phyloP scores from a whole-genome alignment of 768 basidiomycete species.

The Lactarius sanguifluus region DNA sequence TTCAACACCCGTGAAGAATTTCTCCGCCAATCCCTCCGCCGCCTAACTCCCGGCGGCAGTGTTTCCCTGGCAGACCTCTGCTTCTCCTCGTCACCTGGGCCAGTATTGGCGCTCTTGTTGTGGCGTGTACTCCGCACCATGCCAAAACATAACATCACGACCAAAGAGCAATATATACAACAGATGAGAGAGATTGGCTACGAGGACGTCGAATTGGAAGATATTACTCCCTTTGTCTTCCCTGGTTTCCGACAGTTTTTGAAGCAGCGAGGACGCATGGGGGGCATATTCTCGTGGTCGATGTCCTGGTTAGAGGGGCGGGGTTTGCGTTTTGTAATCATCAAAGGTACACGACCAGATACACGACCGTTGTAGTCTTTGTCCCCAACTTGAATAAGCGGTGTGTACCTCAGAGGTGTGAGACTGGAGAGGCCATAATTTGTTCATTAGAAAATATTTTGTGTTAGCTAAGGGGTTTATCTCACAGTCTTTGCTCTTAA shows the following conservation, averaged over 20 bases:
- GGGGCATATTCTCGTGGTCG: conserved; percentile 45
- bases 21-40: conserved; percentile 48
- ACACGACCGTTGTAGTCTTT: neutral
- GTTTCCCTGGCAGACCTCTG: conserved; percentile 65
- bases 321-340: conserved; percentile 53
- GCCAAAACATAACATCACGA: conserved; percentile 51
- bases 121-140: conserved; percentile 40
- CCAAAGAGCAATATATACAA: conserved; percentile 44
- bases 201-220: conserved; percentile 51
- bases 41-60: conserved; percentile 49
- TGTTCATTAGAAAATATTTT: neutral
- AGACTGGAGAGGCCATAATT: neutral
- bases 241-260: conserved; percentile 56
- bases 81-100: conserved; percentile 37
- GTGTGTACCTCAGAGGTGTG: neutral
- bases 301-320: conserved; percentile 40
- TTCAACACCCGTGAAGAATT: conserved; percentile 54
- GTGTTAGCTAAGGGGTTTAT: neutral
- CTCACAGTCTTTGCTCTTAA: neutral
- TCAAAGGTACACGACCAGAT: conserved; percentile 31
- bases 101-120: conserved; percentile 34
- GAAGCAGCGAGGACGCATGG: conserved; percentile 41
- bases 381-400: neutral
- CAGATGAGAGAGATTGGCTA: conserved; percentile 53
- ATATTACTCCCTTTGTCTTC: conserved; percentile 58